Conservation (phyloP, 129 eudicot genomes). For the Flaveria brownii region DNA sequence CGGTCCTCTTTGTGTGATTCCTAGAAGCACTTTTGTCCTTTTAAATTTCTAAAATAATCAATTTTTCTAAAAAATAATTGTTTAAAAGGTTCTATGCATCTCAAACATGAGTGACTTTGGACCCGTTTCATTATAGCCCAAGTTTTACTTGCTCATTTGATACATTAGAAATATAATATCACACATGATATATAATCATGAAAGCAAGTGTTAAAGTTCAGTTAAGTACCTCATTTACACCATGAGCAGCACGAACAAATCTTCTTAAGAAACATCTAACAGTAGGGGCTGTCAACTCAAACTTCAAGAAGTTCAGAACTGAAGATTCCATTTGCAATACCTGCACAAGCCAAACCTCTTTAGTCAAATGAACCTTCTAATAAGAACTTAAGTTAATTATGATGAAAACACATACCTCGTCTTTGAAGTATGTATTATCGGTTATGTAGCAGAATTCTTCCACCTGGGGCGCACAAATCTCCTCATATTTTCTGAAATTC, state of each 20-base stretch:
- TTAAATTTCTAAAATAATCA: background rate
- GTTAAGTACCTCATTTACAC: conserved; percentile 61
- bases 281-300: conserved; percentile 93
- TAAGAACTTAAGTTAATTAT: background rate
- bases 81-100: background rate
- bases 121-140: background rate
- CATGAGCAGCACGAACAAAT: conserved; percentile 90
- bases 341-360: conserved; percentile 41
- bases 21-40: background rate
- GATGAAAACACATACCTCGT: conserved; percentile 54
- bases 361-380: conserved; percentile 3
- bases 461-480: conserved; percentile 96
- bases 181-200: background rate
- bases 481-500: conserved; percentile 82
- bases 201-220: background rate
- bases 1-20: background rate
- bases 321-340: conserved; percentile 88
- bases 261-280: conserved; percentile 90
- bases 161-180: background rate
- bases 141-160: background rate
- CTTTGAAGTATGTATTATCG: conserved; percentile 90
- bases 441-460: conserved; percentile 98
- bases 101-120: too few relatives aligned
- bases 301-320: conserved; percentile 83
- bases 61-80: background rate